Conservation (phyloP, 106 monocot genomes). For the Posidonia australis region DNA sequence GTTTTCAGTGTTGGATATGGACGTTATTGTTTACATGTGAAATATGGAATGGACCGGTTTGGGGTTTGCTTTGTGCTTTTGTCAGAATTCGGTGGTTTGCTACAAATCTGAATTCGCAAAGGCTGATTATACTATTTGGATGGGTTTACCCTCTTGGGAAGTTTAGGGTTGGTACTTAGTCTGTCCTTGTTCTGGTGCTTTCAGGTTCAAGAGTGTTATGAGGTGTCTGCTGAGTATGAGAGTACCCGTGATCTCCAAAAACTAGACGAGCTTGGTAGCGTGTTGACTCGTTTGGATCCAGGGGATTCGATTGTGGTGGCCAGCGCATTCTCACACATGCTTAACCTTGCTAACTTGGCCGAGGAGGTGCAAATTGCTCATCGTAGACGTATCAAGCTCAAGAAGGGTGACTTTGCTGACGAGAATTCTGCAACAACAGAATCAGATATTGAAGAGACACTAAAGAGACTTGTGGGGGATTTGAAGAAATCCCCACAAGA, state of each 20-base stretch:
- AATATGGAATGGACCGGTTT: not conserved
- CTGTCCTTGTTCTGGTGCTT: not conserved
- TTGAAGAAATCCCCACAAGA: constrained; percentile 26
- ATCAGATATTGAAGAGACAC: constrained; percentile 32
- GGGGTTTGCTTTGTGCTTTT: not conserved
- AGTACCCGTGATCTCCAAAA: constrained; percentile 18
- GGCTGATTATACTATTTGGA: not conserved
- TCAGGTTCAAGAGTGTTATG: constrained; percentile 33
- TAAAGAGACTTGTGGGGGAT: constrained; percentile 24
- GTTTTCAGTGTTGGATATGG: not conserved
- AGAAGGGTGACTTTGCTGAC: constrained; percentile 28
- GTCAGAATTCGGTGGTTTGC: not conserved
- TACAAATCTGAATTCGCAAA: not conserved
- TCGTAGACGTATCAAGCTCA: constrained; percentile 23
- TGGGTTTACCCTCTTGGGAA: not conserved
- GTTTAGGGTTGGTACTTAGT: not conserved
- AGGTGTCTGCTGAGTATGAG: constrained; percentile 31
- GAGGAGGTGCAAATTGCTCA: constrained; percentile 31
- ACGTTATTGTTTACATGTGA: not conserved
- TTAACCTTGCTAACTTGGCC: constrained; percentile 27
- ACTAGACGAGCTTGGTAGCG: constrained; percentile 20
- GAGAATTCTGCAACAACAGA: constrained; percentile 27
- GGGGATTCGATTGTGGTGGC: constrained; percentile 30
- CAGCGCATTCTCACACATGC: constrained; percentile 33
- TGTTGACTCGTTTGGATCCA: constrained; percentile 29